phyloP scores from a whole-genome alignment of 106 monocot genomes.

The Vanilla planifolia region DNA sequence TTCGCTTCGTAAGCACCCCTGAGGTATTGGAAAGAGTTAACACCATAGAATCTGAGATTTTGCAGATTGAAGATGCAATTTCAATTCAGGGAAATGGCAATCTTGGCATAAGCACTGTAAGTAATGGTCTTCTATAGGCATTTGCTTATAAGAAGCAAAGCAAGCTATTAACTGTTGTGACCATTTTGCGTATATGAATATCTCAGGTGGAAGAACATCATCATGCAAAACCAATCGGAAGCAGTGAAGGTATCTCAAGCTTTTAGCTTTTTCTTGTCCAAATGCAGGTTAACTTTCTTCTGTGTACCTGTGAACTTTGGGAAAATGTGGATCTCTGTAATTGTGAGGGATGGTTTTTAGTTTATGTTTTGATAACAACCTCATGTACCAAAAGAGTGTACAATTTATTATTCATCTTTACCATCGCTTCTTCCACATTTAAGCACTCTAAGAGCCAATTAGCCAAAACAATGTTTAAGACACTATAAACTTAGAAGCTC shows the following conservation, averaged over 20 bases:
- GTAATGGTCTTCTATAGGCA: neutral
- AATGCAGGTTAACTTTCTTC: neutral
- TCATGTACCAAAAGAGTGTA: neutral
- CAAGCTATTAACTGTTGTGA: neutral
- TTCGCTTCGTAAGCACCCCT: slow-evolving; percentile 73
- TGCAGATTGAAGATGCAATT: slow-evolving; percentile 55
- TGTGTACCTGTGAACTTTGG: neutral
- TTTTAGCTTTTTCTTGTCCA: neutral
- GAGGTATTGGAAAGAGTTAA: slow-evolving; percentile 54
- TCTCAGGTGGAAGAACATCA: slow-evolving; percentile 36
- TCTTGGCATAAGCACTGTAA: slow-evolving; percentile 26
- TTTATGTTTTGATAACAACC: neutral
- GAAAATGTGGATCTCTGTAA: neutral
- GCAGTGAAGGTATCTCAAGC: slow-evolving; percentile 23
- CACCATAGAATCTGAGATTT: slow-evolving; percentile 53
- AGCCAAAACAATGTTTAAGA: no score
- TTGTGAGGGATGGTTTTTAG: neutral
- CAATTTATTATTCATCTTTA: no score
- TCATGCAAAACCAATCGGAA: slow-evolving; percentile 16
- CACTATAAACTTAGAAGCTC: no score
- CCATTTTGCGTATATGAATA: neutral
- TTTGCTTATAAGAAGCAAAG: neutral
- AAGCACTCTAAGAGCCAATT: no score
- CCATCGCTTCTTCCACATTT: no score
- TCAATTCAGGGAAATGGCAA: slow-evolving; percentile 35